Evolutionary conservation across 495 filamentous ascomycete genomes (phyloP).

Genomic region (Ascodesmis nigricans): DNA sequence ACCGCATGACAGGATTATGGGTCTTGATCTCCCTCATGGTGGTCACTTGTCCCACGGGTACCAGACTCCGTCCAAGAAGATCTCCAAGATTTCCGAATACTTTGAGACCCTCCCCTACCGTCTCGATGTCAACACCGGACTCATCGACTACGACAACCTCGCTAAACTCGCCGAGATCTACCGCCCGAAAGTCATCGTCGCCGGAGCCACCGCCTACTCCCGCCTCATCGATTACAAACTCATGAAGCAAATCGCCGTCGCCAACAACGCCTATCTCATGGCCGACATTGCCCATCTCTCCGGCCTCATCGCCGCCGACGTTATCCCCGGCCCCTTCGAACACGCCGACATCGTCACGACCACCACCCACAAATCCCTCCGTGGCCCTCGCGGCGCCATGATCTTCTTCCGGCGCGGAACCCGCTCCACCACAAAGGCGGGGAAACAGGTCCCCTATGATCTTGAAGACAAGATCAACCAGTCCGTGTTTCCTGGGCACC

Average conservation of each 20-base stretch:
- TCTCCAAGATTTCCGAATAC: constrained; percentile 93
- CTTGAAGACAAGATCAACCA: constrained; percentile 85
- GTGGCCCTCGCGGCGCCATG: constrained; percentile 86
- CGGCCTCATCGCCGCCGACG: constrained; percentile 74
- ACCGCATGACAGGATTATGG: constrained; percentile 89
- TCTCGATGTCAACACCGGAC: constrained; percentile 67
- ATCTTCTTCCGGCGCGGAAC: constrained; percentile 95
- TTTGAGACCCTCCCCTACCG: constrained; percentile 94
- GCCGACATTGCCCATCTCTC: constrained; percentile 98
- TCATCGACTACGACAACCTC: constrained; percentile 82
- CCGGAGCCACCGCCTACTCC: constrained; percentile 86
- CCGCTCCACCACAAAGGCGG: constrained; percentile 61
- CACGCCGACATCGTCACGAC: constrained; percentile 90
- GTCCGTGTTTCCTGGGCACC: constrained; percentile 97
- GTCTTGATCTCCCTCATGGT: constrained; percentile 85
- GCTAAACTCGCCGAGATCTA: constrained; percentile 69
- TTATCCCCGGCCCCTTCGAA: constrained; percentile 70
- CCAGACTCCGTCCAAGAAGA: constrained; percentile 95
- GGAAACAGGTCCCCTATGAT: constrained; percentile 64
- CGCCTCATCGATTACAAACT: constrained; percentile 77
- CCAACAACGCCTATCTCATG: constrained; percentile 77
- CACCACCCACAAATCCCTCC: constrained; percentile 93
- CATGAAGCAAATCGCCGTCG: constrained; percentile 71
- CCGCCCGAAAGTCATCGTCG: constrained; percentile 86
- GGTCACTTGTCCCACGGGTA: constrained; percentile 96